Percentiles rank a stretch among this genome's conserved stretches.
Evolutionary conservation across 202 grass and related monocot genomes (phyloP).

Genomic region (Eragrostis tef): DNA sequence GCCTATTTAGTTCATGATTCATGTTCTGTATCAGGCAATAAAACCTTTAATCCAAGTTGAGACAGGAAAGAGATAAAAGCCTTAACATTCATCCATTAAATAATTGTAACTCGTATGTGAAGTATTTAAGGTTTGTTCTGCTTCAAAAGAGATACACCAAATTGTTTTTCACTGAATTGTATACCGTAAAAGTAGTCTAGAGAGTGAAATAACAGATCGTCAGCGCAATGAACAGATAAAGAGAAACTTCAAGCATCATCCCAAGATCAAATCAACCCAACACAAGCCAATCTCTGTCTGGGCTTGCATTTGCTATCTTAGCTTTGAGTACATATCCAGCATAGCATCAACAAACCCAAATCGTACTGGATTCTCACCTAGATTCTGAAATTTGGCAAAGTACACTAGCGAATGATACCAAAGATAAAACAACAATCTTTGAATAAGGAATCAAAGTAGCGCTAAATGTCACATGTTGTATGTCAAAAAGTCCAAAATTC

Average conservation of each 20-base stretch:
- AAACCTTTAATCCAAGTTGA: background rate
- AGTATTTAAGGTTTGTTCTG: background rate
- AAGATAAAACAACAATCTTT: background rate
- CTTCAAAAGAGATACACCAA: background rate
- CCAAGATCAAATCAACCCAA: slow-evolving; percentile 23
- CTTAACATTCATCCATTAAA: background rate
- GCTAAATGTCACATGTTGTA: background rate
- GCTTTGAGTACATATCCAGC: background rate
- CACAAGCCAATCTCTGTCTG: background rate
- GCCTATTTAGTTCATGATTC: background rate
- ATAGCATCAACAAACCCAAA: background rate
- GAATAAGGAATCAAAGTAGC: background rate
- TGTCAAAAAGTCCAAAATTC: background rate
- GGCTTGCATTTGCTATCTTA: background rate
- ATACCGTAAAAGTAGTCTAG: background rate
- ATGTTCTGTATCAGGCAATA: background rate
- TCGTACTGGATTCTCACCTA: background rate
- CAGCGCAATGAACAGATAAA: background rate
- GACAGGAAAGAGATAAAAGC: background rate
- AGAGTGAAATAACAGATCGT: slow-evolving; percentile 4
- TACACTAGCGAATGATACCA: slow-evolving; percentile 13
- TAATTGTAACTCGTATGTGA: too few species aligned
- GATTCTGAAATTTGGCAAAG: background rate
- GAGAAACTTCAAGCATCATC: background rate
- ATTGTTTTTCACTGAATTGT: background rate